Conservation (phyloP, 305 asterid genomes). For the Fraxinus ornus region DNA sequence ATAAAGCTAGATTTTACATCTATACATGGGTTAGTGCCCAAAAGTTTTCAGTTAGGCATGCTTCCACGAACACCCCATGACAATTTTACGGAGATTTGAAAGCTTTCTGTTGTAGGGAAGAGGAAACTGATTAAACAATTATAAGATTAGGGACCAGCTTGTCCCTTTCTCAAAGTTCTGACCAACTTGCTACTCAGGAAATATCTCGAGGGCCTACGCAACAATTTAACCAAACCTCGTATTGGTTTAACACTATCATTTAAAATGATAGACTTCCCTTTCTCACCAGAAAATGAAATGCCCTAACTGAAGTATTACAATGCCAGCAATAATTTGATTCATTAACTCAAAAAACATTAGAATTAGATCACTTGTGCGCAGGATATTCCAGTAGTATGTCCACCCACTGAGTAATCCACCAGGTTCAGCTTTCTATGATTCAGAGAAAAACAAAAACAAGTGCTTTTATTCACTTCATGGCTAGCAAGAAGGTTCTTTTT, state of each 20-base stretch:
- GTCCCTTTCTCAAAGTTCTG: background rate
- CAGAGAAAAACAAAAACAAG: background rate
- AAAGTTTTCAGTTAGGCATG: background rate
- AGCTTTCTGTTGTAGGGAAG: background rate
- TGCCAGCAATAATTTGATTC: conserved; percentile 8
- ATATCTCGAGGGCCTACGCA: background rate
- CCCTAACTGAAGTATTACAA: conserved; percentile 38
- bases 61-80: background rate
- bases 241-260: conserved; percentile 74
- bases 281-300: conserved; percentile 78
- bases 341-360: background rate
- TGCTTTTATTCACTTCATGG: background rate
- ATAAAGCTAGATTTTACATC: too few relatives aligned
- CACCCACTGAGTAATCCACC: conserved; percentile 66
- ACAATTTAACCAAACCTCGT: background rate
- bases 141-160: background rate
- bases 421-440: conserved; percentile 35
- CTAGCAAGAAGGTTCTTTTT: background rate
- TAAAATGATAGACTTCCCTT: conserved; percentile 68
- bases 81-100: background rate
- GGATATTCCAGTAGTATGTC: conserved; percentile 82
- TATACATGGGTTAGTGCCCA: background rate
- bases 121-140: background rate
- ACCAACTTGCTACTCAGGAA: background rate
- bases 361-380: conserved; percentile 62